Evolutionary conservation across 163 green algal species (phyloP), one percentile per base, ranked within the genome.

Genomic region (Trebouxia gelatinosa): DNA sequence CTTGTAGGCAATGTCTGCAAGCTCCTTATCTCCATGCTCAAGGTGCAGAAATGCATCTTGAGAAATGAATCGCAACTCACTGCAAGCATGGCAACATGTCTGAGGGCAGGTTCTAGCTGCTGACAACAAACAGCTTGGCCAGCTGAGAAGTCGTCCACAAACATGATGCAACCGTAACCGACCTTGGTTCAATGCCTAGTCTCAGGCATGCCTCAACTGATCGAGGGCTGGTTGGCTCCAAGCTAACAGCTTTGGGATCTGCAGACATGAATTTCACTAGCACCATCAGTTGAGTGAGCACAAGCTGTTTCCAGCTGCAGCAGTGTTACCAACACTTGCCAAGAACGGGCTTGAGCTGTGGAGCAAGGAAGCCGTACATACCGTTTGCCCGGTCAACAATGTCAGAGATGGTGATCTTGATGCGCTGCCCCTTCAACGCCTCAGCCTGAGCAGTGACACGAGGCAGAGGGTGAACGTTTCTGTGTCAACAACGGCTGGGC

Each of bases 201-300:
- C 88, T 74, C 70, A 94, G 89, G 83, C 90, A 97, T 0, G 93
- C 89, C 75, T 96, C 87, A 34, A 95, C 85, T 21, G 88, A 94
- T n/a, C 89, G 84, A 0, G 91, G 91, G 75, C 84, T 92, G 38
- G 85, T 91, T 37, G 90, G 90, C 31, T 93, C 85, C 31, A 80
- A n/a, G 40, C 39, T 78, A 38, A 85, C 83, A 6, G 78, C 67
- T 28, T 77, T 89, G 9, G 83, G 86, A 62, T 92, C 88, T 88
- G 82, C 80, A 50, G 51, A 11, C 23, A 70, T 35, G 13, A 19
- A 13, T 19, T 57, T 11, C 7, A 37, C 39, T 37, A 1, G 19
- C 26, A 3, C 21, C 32, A 71, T 1, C 23, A 43, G 62, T 31
- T 40, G 16, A 5, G 17, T 16, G 26, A 62, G 26, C 19, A 37